Base-by-base conservation (phyloP, 768 basidiomycete species). In the Hypholoma fasciculare region DNA sequence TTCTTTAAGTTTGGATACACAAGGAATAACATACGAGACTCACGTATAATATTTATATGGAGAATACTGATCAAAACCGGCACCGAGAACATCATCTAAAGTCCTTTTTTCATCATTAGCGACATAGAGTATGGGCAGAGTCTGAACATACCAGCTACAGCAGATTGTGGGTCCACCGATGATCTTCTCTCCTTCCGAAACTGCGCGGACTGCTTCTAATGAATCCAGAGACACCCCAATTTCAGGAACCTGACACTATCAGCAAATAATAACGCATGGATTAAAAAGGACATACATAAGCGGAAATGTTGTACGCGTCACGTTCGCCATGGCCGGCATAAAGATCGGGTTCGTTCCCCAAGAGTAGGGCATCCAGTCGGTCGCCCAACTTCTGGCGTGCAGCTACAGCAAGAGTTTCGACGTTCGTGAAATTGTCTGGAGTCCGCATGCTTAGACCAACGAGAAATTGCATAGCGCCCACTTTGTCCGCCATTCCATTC, bases 261-360 rank as follows among this genome's bases (percentile, higher is more conserved):
- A 34, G 9, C 30, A 34, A 34, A 34, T 34, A 5, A 7, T 7
- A 34, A 38, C 30, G 12, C 5, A 40, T 13, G n/a, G 19, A 17
- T 9, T 16, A 34, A 34, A 9, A 34, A 34, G 30, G 9, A 66
- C 67, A 12, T n/a, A 72, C 72, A 62, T 73, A 73, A 47, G 68
- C 66, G 16, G 57, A 40, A 20, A 74, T 68, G 49, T 65, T 64
- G 52, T 76, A 76, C 11, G 54, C 65, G 20, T 60, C 63, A 11
- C 70, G 60, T 38, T 72, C 67, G 34, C 70, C 73, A 57, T 75
- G 72, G 5, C 68, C 67, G 8, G 68, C 67, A 54, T 73, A 74
- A 2, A 76, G 52, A 57, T 75, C 75, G 30, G 74, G 73, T 61
- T 76, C 74, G 62, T 77, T 75, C 16, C 73, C 73, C n/a, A 76